phyloP scores from a whole-genome alignment of 2,329 filamentous ascomycete species.

The Cadophora gregata region DNA sequence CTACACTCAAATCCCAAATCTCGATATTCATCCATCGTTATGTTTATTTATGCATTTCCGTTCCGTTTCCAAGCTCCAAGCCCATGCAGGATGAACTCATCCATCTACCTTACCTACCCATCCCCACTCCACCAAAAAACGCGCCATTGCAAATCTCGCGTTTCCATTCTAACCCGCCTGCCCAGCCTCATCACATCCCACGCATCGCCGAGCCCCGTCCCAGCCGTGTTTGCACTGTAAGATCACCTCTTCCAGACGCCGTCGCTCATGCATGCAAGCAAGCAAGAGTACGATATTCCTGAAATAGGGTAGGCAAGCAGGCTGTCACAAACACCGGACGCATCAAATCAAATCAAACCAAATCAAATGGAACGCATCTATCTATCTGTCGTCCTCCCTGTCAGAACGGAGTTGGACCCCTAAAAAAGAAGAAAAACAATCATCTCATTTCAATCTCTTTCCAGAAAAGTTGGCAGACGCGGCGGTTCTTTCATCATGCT shows the following conservation, averaged over 20 bases:
- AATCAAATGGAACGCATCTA: too few relatives aligned
- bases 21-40: neutral
- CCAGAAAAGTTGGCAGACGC: too few relatives aligned
- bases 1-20: neutral
- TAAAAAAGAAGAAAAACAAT: too few relatives aligned
- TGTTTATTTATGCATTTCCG: slow-evolving; percentile 1
- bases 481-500: too few relatives aligned
- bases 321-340: neutral
- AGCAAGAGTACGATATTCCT: neutral
- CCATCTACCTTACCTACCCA: neutral
- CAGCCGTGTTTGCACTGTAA: neutral
- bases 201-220: slow-evolving; percentile 8
- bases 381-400: too few relatives aligned
- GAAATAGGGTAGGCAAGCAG: too few relatives aligned
- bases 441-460: too few relatives aligned
- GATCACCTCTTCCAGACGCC: neutral
- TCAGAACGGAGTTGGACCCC: too few relatives aligned
- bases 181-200: slow-evolving; percentile 2
- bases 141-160: neutral
- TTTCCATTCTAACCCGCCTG: neutral
- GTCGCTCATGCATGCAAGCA: neutral
- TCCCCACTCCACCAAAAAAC: neutral
- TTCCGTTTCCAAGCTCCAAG: too few relatives aligned
- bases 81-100: slow-evolving; percentile 8
- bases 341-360: too few relatives aligned